phyloP scores from a whole-genome alignment of 2,329 filamentous ascomycete species.

The Paecilomyces dactylethromorphus region DNA sequence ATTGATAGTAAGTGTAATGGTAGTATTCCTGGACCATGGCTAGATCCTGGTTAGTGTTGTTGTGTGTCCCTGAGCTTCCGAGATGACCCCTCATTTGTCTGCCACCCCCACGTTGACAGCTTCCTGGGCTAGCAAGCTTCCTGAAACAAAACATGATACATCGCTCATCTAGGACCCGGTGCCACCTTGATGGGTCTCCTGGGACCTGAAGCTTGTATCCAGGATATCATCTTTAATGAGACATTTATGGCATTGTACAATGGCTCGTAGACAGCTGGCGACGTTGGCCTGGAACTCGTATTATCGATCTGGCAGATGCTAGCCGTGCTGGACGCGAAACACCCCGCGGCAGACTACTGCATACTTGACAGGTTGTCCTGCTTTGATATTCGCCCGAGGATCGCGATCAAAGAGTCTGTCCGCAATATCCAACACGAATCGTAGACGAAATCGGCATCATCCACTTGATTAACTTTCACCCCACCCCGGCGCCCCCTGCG shows the following conservation, averaged over 20 bases:
- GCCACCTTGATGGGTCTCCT: neutral
- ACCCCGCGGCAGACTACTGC: neutral
- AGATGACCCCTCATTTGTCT: neutral
- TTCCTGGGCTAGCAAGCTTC: neutral
- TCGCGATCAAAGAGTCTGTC: neutral
- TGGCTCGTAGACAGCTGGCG: neutral
- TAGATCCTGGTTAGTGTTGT: neutral
- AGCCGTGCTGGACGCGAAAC: neutral
- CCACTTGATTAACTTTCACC: neutral
- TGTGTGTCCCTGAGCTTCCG: neutral
- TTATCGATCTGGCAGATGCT: neutral
- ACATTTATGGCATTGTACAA: neutral
- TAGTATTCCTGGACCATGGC: neutral
- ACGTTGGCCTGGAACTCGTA: neutral
- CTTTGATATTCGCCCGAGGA: neutral
- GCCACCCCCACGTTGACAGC: neutral
- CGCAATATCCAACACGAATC: neutral
- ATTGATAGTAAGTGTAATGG: neutral
- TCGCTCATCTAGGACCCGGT: neutral
- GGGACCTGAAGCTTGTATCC: neutral
- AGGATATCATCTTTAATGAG: neutral
- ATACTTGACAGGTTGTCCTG: neutral
- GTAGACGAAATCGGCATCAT: neutral
- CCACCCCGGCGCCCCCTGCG: neutral
- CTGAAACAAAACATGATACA: neutral